Evolutionary conservation across 2,329 filamentous ascomycete genomes (phyloP).

Genomic region (Capronia coronata): DNA sequence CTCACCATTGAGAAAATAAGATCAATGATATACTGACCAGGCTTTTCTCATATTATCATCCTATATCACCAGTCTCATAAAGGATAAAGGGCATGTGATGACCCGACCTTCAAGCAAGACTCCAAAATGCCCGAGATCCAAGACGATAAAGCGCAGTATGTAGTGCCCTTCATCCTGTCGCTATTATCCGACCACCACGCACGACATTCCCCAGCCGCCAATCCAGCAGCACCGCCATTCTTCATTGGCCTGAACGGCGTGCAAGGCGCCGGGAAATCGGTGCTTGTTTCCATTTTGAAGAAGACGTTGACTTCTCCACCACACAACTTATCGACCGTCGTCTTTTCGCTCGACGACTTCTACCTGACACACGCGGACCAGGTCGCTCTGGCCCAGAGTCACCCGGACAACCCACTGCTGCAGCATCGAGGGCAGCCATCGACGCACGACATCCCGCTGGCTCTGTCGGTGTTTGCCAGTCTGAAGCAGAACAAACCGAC

Average conservation of each 20-base stretch:
- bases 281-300: slow-evolving; percentile 65
- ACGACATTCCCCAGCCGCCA: slow-evolving; percentile 33
- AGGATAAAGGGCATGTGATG: not conserved
- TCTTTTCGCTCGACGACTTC: slow-evolving; percentile 82
- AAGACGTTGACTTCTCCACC: slow-evolving; percentile 52
- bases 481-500: slow-evolving; percentile 48
- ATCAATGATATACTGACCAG: too few relatives aligned
- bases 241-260: slow-evolving; percentile 85
- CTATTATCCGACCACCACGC: slow-evolving; percentile 50
- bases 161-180: slow-evolving; percentile 67
- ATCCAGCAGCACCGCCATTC: slow-evolving; percentile 55
- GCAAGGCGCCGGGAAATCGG: slow-evolving; percentile 89
- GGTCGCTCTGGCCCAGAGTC: slow-evolving; percentile 53
- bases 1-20: too few relatives aligned
- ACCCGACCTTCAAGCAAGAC: not conserved
- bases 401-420: slow-evolving; percentile 67
- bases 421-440: slow-evolving; percentile 78
- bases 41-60: too few relatives aligned
- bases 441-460: slow-evolving; percentile 69
- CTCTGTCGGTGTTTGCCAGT: slow-evolving; percentile 56
- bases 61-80: too few relatives aligned
- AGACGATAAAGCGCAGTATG: slow-evolving; percentile 73
- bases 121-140: slow-evolving; percentile 49
- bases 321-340: slow-evolving; percentile 58
- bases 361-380: slow-evolving; percentile 71